A percentile compares a stretch with the other conserved stretches of the same genome.
Evolutionary conservation across 202 grass and related monocot species (phyloP).

Genomic region (Zizania palustris): DNA sequence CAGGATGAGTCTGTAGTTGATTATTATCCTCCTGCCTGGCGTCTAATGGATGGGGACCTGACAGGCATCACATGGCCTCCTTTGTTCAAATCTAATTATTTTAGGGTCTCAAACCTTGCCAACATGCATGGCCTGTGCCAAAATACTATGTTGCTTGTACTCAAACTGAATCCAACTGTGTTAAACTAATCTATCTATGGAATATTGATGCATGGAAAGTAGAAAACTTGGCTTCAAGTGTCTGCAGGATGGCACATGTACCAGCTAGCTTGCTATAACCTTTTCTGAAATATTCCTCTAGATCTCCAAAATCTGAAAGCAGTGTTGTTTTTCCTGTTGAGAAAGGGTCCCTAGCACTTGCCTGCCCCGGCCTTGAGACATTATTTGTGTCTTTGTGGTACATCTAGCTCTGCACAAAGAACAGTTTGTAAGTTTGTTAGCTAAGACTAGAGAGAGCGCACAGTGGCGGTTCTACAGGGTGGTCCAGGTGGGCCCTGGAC

Average conservation of each 20-base stretch:
- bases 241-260: conserved; percentile 33
- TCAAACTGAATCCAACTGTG: conserved; percentile 36
- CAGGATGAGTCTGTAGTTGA: conserved; percentile 28
- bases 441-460: background rate
- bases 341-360: background rate
- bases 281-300: conserved; percentile 36
- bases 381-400: background rate
- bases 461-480: no score
- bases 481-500: no score
- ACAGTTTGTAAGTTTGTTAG: background rate
- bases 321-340: conserved; percentile 34
- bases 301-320: conserved; percentile 41
- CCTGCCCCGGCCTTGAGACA: background rate
- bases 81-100: conserved; percentile 53
- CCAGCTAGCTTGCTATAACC: no score
- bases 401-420: no score
- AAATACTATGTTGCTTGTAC: conserved; percentile 40
- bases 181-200: conserved; percentile 23
- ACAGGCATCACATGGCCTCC: conserved; percentile 51
- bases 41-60: conserved; percentile 22
- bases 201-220: background rate
- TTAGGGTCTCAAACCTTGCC: conserved; percentile 49
- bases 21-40: conserved; percentile 3
- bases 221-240: background rate
- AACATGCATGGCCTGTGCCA: conserved; percentile 48